phyloP scores from a whole-genome alignment of 2,329 filamentous ascomycete species.

The Atkinsonella texensis region DNA sequence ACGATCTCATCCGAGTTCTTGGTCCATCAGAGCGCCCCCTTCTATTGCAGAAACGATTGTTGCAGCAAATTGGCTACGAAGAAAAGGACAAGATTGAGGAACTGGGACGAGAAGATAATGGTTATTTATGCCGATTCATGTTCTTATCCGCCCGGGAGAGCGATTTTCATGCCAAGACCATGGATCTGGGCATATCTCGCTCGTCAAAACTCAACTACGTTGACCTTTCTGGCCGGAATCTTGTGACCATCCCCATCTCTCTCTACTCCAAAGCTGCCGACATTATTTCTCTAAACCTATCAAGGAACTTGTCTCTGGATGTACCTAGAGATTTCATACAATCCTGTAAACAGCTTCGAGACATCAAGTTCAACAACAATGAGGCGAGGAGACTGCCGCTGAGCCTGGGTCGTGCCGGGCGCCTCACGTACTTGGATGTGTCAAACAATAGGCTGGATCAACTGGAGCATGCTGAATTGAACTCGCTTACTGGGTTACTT shows the following conservation, averaged over 20 bases:
- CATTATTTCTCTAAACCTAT: constrained; percentile 90
- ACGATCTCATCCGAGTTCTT: constrained; percentile 76
- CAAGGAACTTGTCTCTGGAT: constrained; percentile 81
- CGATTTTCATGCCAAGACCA: constrained; percentile 54
- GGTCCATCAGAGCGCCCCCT: constrained; percentile 69
- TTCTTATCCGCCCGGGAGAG: constrained; percentile 85
- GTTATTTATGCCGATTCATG: constrained; percentile 90
- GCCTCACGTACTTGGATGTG: constrained; percentile 80
- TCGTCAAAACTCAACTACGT: constrained; percentile 89
- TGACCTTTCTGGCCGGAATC: constrained; percentile 77
- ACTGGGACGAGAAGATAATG: constrained; percentile 91
- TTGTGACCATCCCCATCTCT: constrained; percentile 89
- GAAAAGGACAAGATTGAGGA: constrained; percentile 82
- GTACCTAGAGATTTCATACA: constrained; percentile 95
- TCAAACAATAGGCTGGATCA: constrained; percentile 90
- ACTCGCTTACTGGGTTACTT: constrained; percentile 61
- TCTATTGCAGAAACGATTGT: constrained; percentile 77
- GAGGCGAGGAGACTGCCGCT: constrained; percentile 77
- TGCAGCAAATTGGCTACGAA: constrained; percentile 87
- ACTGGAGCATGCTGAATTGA: constrained; percentile 72
- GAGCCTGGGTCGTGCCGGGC: constrained; percentile 69
- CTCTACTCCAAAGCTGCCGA: constrained; percentile 85
- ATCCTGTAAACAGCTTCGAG: constrained; percentile 77
- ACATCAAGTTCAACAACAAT: constrained; percentile 94
- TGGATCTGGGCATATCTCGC: constrained; percentile 72